A percentile compares a stretch with the other conserved stretches of the same genome.
Conservation (phyloP, 257 asterid species). For the Jasminum sambac region DNA sequence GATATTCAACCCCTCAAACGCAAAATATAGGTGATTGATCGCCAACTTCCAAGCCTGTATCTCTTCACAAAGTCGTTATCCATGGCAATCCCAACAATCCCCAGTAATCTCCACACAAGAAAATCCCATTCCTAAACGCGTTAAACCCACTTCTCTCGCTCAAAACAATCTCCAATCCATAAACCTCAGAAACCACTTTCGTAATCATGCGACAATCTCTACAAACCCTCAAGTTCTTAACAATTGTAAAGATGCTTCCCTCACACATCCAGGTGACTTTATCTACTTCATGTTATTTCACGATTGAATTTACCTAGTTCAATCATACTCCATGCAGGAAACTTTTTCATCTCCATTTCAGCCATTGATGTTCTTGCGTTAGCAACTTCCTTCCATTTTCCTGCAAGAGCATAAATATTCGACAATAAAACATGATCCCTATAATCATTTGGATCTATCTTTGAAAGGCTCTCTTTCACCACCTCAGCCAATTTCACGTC, state of each 20-base stretch:
- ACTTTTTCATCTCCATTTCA: slow-evolving; percentile 50
- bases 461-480: slow-evolving; percentile 57
- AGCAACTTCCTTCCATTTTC: slow-evolving; percentile 72
- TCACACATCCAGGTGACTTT: slow-evolving; percentile 11
- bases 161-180: too few species aligned
- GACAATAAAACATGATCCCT: slow-evolving; percentile 76
- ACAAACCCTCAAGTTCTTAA: slow-evolving; percentile 40
- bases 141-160: too few species aligned
- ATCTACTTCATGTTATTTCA: slow-evolving; percentile 39
- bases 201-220: too few species aligned
- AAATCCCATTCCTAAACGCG: too few species aligned
- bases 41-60: too few species aligned
- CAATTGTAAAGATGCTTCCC: slow-evolving; percentile 44
- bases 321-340: slow-evolving; percentile 83
- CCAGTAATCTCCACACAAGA: too few species aligned
- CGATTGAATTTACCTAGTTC: slow-evolving; percentile 55
- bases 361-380: slow-evolving; percentile 58
- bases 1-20: too few species aligned
- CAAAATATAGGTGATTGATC: too few species aligned
- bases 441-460: slow-evolving; percentile 62
- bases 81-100: too few species aligned
- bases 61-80: too few species aligned
- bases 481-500: slow-evolving; percentile 63
- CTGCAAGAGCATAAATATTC: slow-evolving; percentile 70
- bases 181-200: too few species aligned